Percentiles rank a stretch among this genome's conserved stretches.
These are phyloP conservation scores for Aurantiochytrium sp. DNA, from an alignment of 108 stramenopile genomes.

Conservation along the genomic window DNA sequence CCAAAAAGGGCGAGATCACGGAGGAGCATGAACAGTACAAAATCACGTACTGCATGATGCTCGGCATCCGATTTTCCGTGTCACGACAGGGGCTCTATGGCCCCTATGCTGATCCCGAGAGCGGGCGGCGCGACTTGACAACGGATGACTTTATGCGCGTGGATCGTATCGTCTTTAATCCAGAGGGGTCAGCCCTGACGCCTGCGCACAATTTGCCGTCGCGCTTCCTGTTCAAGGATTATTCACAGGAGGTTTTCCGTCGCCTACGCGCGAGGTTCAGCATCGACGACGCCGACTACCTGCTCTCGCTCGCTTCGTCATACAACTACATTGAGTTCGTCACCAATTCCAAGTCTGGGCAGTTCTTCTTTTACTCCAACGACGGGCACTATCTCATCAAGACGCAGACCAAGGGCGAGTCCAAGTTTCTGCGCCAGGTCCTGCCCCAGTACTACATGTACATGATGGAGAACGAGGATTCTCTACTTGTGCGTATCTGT, in stretches of 20 bases:
- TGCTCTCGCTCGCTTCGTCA: slow-evolving; percentile 85
- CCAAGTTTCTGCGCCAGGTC: slow-evolving; percentile 81
- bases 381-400: slow-evolving; percentile 95
- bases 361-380: slow-evolving; percentile 97
- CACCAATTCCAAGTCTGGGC: slow-evolving; percentile 92
- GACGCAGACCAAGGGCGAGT: slow-evolving; percentile 92
- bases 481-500: slow-evolving; percentile 79
- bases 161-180: slow-evolving; percentile 65
- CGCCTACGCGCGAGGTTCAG: slow-evolving; percentile 79
- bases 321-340: slow-evolving; percentile 98
- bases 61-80: slow-evolving; percentile 80
- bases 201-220: slow-evolving; percentile 85
- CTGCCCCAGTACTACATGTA: slow-evolving; percentile 92
- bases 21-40: slow-evolving; percentile 86
- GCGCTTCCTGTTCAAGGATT: slow-evolving; percentile 99
- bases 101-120: slow-evolving; percentile 30
- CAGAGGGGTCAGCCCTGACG: slow-evolving; percentile 70
- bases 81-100: slow-evolving; percentile 21
- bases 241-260: slow-evolving; percentile 76
- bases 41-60: slow-evolving; percentile 92
- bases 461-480: slow-evolving; percentile 78
- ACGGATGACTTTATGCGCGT: slow-evolving; percentile 73
- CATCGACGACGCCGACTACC: slow-evolving; percentile 81
- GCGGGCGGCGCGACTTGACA: not conserved
- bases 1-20: slow-evolving; percentile 76